These are phyloP conservation scores for Lipomyces starkeyi DNA, from an alignment of 805 yeast genomes.

Conservation along the genomic window DNA sequence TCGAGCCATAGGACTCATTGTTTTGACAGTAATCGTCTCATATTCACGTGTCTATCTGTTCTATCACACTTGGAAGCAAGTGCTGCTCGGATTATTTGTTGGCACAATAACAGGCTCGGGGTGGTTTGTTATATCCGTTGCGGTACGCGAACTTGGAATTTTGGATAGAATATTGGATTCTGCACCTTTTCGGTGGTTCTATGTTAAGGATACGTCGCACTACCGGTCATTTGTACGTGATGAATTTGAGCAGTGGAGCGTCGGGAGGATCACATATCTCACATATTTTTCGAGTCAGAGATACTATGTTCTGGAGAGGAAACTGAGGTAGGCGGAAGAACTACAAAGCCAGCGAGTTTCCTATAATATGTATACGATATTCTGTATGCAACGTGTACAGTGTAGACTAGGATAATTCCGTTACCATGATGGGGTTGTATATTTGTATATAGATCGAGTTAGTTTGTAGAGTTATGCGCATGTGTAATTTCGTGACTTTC, in stretches of 20 bases:
- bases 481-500: neutral
- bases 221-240: conserved; percentile 29
- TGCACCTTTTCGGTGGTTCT: conserved; percentile 55
- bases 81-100: conserved; percentile 67
- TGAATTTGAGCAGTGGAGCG: conserved; percentile 19
- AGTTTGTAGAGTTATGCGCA: neutral
- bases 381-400: neutral
- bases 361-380: neutral
- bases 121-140: conserved; percentile 60
- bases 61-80: conserved; percentile 79
- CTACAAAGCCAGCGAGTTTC: neutral
- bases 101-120: conserved; percentile 66
- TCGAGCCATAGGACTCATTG: conserved; percentile 39
- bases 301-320: neutral
- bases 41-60: conserved; percentile 60
- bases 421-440: neutral
- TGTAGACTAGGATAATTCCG: neutral
- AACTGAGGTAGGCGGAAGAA: neutral
- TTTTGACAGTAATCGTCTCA: conserved; percentile 47
- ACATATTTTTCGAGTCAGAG: neutral
- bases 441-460: neutral
- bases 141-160: conserved; percentile 70
- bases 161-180: conserved; percentile 67
- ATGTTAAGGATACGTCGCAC: conserved; percentile 48
- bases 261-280: neutral